Evolutionary conservation across 805 yeast species (phyloP).

Genomic region (Yamadazyma sp.): DNA sequence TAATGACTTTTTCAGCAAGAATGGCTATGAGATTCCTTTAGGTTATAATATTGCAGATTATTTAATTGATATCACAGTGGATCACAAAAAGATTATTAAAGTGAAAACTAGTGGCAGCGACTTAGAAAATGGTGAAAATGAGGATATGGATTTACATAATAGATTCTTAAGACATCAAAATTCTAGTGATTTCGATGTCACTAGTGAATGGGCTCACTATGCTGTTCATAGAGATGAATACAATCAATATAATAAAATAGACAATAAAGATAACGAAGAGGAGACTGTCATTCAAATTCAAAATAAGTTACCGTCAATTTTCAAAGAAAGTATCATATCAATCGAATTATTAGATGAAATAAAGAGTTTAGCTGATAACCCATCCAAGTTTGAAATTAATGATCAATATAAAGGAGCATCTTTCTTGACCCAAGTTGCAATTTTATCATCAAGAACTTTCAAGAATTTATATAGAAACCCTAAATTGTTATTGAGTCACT

Average conservation of each 20-base stretch:
- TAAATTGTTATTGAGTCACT: conserved; percentile 79
- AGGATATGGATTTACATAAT: conserved; percentile 26
- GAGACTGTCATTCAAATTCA: conserved; percentile 20
- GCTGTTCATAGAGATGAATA: conserved; percentile 79
- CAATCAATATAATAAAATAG: conserved; percentile 20
- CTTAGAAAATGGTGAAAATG: conserved; percentile 12
- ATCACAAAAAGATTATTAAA: conserved; percentile 37
- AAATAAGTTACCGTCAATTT: conserved; percentile 32
- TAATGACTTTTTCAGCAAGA: conserved; percentile 66
- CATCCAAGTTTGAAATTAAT: conserved; percentile 24
- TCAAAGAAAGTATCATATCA: conserved; percentile 38
- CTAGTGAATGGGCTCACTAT: conserved; percentile 83
- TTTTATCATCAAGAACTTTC: conserved; percentile 82
- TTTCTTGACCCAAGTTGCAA: conserved; percentile 60
- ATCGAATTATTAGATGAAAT: conserved; percentile 42
- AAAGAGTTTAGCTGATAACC: conserved; percentile 18
- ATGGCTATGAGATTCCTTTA: conserved; percentile 79
- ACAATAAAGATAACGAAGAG: conserved; percentile 18
- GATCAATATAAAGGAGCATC: conserved; percentile 50
- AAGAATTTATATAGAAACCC: conserved; percentile 93
- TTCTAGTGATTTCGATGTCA: conserved; percentile 48
- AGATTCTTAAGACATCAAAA: conserved; percentile 20
- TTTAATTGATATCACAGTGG: conserved; percentile 85
- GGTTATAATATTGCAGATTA: conserved; percentile 95
- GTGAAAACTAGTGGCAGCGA: conserved; percentile 17